A percentile compares a stretch with the other conserved stretches of the same genome.
These are phyloP conservation scores for Dacryopinax spathularia DNA, from an alignment of 768 basidiomycete species.

Conservation along the genomic window DNA sequence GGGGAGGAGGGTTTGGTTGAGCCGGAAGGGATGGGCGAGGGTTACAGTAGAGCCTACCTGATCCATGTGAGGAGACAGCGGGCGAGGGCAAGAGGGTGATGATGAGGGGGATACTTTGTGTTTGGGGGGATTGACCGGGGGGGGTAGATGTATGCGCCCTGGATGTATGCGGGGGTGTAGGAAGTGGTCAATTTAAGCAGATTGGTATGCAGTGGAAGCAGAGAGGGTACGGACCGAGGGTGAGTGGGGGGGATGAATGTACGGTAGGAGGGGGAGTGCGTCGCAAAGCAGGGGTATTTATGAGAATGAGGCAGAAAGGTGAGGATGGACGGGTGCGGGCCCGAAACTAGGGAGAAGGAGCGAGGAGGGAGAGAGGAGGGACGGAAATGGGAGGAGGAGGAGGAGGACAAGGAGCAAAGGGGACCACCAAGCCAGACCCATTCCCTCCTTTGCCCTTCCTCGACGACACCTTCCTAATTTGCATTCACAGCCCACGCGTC, in stretches of 20 bases:
- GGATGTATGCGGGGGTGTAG: too few relatives aligned
- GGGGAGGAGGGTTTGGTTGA: not conserved
- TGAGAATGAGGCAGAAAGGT: not conserved
- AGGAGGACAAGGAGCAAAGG: too few relatives aligned
- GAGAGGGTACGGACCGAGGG: not conserved
- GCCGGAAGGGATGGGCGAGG: slow-evolving; percentile 1
- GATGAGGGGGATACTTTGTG: not conserved
- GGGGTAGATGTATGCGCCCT: not conserved
- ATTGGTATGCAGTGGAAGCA: not conserved
- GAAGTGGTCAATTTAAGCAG: not conserved
- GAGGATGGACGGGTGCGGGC: not conserved
- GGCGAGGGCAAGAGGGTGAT: too few relatives aligned
- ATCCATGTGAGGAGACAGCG: slow-evolving; percentile 2
- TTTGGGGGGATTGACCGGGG: not conserved
- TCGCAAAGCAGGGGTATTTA: not conserved
- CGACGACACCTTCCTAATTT: not conserved
- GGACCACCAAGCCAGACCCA: too few relatives aligned
- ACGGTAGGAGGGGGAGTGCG: not conserved
- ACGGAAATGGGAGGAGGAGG: not conserved
- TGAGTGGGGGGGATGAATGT: not conserved
- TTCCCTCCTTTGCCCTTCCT: not conserved
- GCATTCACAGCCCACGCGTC: not conserved
- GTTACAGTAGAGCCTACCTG: slow-evolving; percentile 4
- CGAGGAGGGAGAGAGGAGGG: not conserved
- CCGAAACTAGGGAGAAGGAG: not conserved